Base-by-base conservation (phyloP, 1,139 yeast species). In the Kodamaea plutei region DNA sequence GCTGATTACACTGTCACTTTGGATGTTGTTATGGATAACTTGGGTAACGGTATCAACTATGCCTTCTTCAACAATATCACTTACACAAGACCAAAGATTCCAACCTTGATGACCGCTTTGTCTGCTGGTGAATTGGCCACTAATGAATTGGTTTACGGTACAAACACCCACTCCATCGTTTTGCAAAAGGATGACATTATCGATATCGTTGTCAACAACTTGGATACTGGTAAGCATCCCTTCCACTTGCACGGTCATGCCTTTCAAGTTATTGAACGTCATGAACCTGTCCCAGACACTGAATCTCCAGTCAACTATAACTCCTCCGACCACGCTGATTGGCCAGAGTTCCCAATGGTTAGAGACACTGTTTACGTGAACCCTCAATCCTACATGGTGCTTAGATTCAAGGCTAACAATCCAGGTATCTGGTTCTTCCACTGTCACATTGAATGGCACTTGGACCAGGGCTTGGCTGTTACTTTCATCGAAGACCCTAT, bases 1-100 rank as follows among this genome's bases (percentile, higher is more conserved):
- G 75, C 85, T 8, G 95, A 85, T 52, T 67, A 73, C 46, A 68
- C 68, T 33, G 69, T 88, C 43, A 69, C 72, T 9, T 61, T 89
- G 26, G 76, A 77, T 44, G 84, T 89, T 39, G 54, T 61, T 23
- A 87, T 88, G 95, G 79, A 79, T 54, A 84, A 83, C 60, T 68
- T 89, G 54, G 73, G 69, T 27, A 69, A 85, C 54, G 97, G 97
- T 57, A 68, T 83, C 37, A 85, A 84, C 60, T 89, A 88, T 53
- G 96, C 96, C 7, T 79, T 88, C 60, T 85, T 89, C 77, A 85
- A 88, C 67, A 79, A 83, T 54, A 67, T 80, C 43, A 70, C 94
- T n/a, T 89, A 75, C 59, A 68, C 75, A 15, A 56, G 73, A 22
- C 95, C 96, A 35, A 80, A 78, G 57, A 91, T 88, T 10, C 97